Evolutionary conservation across 2,329 filamentous ascomycete species (phyloP).

Genomic region (Talaromyces sp.): DNA sequence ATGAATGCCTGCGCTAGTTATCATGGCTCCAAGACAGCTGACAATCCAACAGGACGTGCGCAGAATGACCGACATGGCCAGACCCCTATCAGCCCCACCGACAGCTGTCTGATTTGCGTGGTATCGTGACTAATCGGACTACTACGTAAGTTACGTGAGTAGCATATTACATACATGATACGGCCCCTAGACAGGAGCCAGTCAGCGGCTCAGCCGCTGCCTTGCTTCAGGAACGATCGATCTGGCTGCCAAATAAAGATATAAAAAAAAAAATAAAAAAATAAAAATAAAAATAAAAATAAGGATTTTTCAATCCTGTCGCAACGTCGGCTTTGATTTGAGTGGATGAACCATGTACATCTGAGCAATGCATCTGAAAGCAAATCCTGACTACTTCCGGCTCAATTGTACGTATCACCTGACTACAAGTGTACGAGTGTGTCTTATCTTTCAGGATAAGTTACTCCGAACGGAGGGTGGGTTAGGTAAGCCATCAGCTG

Average conservation of each 20-base stretch:
- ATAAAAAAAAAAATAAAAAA: not conserved
- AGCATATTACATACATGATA: not conserved
- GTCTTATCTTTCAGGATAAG: not conserved
- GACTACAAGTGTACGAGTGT: not conserved
- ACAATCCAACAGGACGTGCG: not conserved
- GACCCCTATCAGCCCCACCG: conserved; percentile 16
- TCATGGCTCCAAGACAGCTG: not conserved
- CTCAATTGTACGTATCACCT: not conserved
- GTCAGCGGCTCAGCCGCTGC: conserved; percentile 1
- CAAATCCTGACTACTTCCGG: not conserved
- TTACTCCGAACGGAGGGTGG: not conserved
- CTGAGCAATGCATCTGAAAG: not conserved
- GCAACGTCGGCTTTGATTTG: not conserved
- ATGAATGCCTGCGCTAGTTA: not conserved
- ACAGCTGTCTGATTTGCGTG: conserved; percentile 10
- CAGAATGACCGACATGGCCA: conserved; percentile 9
- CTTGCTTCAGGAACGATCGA: conserved; percentile 7
- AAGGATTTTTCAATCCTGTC: not conserved
- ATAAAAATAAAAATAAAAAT: not conserved
- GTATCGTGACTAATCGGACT: not conserved
- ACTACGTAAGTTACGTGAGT: too few species aligned
- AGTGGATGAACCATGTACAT: too few species aligned
- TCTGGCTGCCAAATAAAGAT: too few species aligned
- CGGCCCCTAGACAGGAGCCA: not conserved
- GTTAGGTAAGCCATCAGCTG: not conserved